A percentile compares a stretch with the other conserved stretches of the same genome.
Conservation (phyloP, 495 filamentous ascomycete species). For the Gamarada debralockiae region DNA sequence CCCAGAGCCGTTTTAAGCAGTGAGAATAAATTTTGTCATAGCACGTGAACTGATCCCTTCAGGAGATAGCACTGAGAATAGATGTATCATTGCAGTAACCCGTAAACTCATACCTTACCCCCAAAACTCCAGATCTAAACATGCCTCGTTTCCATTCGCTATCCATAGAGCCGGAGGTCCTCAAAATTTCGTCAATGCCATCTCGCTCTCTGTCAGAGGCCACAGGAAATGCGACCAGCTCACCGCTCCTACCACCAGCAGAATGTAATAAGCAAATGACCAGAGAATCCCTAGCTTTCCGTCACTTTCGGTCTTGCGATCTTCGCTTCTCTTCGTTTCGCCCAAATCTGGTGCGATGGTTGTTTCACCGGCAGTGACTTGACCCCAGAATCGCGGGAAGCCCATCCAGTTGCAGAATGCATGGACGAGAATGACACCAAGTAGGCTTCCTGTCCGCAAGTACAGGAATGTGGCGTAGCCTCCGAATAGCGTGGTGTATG, state of each 20-base stretch:
- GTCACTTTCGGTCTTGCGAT: conserved; percentile 2
- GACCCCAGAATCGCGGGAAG: conserved; percentile 81
- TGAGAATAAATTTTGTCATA: no score
- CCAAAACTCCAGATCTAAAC: no score
- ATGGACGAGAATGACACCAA: conserved; percentile 70
- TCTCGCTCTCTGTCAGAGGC: conserved; percentile 61
- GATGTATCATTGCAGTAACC: no score
- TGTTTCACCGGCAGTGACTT: conserved; percentile 40
- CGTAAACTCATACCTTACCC: no score
- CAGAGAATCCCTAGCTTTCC: conserved; percentile 44
- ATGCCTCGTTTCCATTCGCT: no score
- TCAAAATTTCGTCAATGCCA: conserved; percentile 44
- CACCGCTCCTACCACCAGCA: conserved; percentile 67
- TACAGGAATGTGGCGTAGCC: conserved; percentile 91
- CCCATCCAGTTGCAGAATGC: conserved; percentile 93
- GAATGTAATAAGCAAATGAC: conserved; percentile 73
- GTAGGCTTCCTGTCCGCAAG: conserved; percentile 76
- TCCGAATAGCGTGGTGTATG: conserved; percentile 92
- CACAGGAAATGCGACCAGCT: conserved; percentile 67
- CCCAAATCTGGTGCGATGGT: conserved; percentile 16
- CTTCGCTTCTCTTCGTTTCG: conserved; percentile 11
- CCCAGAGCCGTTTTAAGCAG: no score
- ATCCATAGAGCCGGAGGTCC: no score
- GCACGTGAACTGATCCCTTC: no score
- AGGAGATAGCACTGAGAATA: no score